Base-by-base conservation (phyloP, 23 red algal genomes). In the Pyropia yezoensis region DNA sequence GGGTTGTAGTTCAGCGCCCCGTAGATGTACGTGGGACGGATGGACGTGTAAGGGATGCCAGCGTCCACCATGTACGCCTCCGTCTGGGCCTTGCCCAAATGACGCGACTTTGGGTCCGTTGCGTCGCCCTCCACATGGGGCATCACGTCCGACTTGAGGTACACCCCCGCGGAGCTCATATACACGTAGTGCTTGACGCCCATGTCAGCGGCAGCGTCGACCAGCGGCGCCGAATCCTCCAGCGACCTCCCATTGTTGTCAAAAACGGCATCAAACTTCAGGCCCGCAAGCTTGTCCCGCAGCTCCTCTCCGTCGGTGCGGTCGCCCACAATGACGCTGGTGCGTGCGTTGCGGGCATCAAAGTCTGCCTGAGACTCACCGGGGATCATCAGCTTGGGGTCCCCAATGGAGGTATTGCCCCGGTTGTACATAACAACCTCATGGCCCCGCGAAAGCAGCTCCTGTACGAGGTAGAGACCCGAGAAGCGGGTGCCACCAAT, bases 21-120 rank as follows among this genome's bases (percentile, higher is more conserved):
- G 74, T 98, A 98, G 52, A 98, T 98, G 52, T 98, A 98, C 3
- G 94, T 98, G 14, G 94, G 94, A 53, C 94, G 67, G 56, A 98
- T 98, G 52, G 84, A 64, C 22, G 94, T 98, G 59, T 45, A 91
- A 3, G 73, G 88, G 20, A 98, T 34, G 21, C 58, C 80, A 1
- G 72, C 52, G 7, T 50, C 23, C 23, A 60, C 68, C 47, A 98
- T 49, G 59, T 87, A 98, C 14, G 83, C 66, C 63, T 98, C 94
- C 18, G 94, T 98, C 53, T 98, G 57, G 4, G 85, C 68, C 52
- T 98, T 98, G 25, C 94, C 94, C 53, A 87, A 82, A 66, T 98
- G 94, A 34, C 94, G 70, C 20, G 70, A 88, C 18, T 90, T 77
- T 21, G 73, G 86, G 58, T 98, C 94, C 12, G 59, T 63, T 1